Conservation (phyloP, 2,329 filamentous ascomycete genomes). For the Alternaria brassicae region DNA sequence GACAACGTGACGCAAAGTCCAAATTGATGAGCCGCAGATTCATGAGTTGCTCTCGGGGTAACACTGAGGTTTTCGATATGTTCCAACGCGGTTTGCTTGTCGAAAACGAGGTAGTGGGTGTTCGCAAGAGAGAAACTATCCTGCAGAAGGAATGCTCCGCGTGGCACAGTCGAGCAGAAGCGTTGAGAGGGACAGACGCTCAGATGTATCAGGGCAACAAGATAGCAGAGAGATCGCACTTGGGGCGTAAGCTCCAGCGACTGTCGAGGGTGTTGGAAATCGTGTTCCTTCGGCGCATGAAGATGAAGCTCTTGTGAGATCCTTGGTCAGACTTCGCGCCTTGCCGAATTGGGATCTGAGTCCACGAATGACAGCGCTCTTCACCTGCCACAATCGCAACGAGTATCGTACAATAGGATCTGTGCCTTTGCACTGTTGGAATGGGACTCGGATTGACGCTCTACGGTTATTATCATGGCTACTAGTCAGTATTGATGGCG, state of each 20-base stretch:
- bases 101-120: conserved; percentile 17
- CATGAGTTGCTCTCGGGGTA: conserved; percentile 19
- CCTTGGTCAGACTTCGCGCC: conserved; percentile 20
- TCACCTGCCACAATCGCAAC: conserved; percentile 6
- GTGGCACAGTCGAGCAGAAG: conserved; percentile 25
- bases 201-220: conserved; percentile 3
- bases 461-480: background rate
- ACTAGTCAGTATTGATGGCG: background rate
- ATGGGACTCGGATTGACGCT: background rate
- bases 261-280: conserved; percentile 30
- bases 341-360: conserved; percentile 14
- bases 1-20: conserved; percentile 20
- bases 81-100: conserved; percentile 7
- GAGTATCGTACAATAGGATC: background rate
- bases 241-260: conserved; percentile 15
- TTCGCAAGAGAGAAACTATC: conserved; percentile 28
- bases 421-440: background rate
- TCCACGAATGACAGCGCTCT: conserved; percentile 19
- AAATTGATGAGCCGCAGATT: conserved; percentile 23
- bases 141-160: conserved; percentile 43
- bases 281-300: conserved; percentile 30
- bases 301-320: conserved; percentile 33
- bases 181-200: background rate
- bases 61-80: background rate
- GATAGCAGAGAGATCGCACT: conserved; percentile 1